A percentile compares a stretch with the other conserved stretches of the same genome.
These are phyloP conservation scores for Calamus simplicifolius DNA, from an alignment of 176 grass and related monocot genomes.

Conservation along the genomic window DNA sequence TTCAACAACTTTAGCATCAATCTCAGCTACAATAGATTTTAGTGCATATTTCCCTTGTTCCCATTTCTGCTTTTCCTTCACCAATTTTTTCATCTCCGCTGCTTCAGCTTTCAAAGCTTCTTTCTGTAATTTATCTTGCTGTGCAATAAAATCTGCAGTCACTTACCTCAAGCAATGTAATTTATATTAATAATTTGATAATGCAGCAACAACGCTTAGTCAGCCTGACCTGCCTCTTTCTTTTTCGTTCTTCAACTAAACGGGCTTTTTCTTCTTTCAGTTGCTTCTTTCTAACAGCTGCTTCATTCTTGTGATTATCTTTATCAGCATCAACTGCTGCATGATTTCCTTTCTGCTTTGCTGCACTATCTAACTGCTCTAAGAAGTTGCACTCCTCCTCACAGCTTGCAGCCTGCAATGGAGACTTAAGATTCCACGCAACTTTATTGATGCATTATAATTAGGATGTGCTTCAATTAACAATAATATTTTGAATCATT, in stretches of 20 bases:
- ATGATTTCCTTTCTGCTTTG: neutral
- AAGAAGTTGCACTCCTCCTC: neutral
- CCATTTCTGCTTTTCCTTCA: slow-evolving; percentile 60
- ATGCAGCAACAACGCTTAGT: slow-evolving; percentile 8
- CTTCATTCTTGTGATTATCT: neutral
- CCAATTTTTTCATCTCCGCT: slow-evolving; percentile 41
- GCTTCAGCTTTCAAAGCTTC: slow-evolving; percentile 55
- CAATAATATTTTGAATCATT: too few species aligned
- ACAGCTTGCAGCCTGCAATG: neutral
- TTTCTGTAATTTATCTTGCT: slow-evolving; percentile 65
- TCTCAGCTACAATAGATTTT: slow-evolving; percentile 52
- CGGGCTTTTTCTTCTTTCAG: slow-evolving; percentile 44
- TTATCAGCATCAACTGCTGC: neutral
- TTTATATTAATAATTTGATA: neutral
- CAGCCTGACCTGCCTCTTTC: slow-evolving; percentile 27
- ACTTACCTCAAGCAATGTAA: neutral
- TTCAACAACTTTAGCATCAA: slow-evolving; percentile 54
- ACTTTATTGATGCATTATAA: too few species aligned
- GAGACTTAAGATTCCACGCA: too few species aligned
- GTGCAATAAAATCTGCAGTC: slow-evolving; percentile 14
- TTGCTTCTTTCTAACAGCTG: slow-evolving; percentile 17
- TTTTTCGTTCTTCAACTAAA: slow-evolving; percentile 41
- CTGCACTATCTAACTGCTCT: neutral
- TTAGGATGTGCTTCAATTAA: too few species aligned
- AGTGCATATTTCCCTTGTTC: slow-evolving; percentile 66